Evolutionary conservation across 306 rosid genomes (phyloP), one percentile per base, ranked within the genome.

Genomic region (Cyclanthera cordifolia): DNA sequence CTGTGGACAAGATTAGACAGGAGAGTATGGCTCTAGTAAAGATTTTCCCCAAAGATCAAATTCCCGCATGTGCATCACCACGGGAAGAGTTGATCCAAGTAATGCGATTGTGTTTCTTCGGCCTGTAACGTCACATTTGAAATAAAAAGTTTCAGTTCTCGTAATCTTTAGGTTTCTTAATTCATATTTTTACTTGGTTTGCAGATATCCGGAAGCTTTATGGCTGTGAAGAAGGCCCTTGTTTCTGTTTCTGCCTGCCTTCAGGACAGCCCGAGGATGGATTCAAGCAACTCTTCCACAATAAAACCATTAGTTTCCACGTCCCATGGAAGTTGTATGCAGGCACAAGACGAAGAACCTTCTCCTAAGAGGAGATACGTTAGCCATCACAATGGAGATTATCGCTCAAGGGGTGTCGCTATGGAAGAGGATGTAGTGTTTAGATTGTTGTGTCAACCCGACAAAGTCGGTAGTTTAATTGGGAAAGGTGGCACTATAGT

Each of bases 401-500:
- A 79, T 78, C 82, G 82, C 74, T 73, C 85, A 8, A 78, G 91
- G 73, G 82, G 85, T 72, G 78, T 77, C 83, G 75, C 79, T 72
- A 59, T 81, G 68, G 97, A 88, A 85, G 93, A 90, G 67, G 97
- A 90, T 53, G 81, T 90, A 73, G 87, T 88, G 76, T 90, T 86
- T 73, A 90, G 85, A 83, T 71, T 90, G 65, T 75, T 86, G 47
- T 90, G 97, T 75, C 95, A 81, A 67, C 85, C 77, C 34, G 97
- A 88, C 54, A 90, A 88, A 85, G 93, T 90, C 76, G 97, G 97
- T 73, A 84, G 89, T 77, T 80, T 90, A 74, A 90, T 88, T 56
- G 95, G 97, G 77, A 90, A 90, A 84, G 97, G 97, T 66, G 97
- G 94, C 73, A 81, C 87, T 27, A 49, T 86, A 32, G 86, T 90